phyloP scores from a whole-genome alignment of 257 asterid species.

The Nicotiana benthamiana region DNA sequence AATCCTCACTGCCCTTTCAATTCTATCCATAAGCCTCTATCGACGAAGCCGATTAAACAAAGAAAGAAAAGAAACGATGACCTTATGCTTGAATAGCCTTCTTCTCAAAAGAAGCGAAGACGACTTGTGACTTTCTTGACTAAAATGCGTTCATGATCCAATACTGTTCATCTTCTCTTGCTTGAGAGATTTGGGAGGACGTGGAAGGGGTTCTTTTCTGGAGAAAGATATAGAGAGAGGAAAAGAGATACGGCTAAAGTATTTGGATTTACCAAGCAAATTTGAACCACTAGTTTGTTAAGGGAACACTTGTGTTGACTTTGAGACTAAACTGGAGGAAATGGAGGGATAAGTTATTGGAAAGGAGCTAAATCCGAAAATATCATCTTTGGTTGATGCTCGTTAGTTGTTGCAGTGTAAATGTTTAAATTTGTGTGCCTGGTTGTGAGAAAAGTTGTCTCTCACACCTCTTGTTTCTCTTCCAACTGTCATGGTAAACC shows the following conservation, averaged over 20 bases:
- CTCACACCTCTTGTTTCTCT: background rate
- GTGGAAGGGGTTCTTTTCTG: background rate
- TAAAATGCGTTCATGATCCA: background rate
- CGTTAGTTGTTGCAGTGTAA: background rate
- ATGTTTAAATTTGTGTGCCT: background rate
- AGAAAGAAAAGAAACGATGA: no score
- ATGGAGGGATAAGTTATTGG: background rate
- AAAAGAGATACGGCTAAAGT: no score
- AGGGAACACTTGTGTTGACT: background rate
- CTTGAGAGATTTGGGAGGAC: no score
- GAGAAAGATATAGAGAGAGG: no score
- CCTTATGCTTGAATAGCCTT: no score
- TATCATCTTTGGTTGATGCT: background rate
- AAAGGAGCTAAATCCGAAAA: background rate
- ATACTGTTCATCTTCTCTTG: background rate
- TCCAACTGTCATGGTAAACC: background rate
- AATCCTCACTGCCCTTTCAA: no score
- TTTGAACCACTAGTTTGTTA: background rate
- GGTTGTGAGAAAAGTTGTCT: background rate
- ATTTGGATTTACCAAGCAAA: background rate
- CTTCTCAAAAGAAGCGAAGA: no score
- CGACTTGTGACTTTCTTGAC: background rate
- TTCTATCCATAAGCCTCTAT: no score
- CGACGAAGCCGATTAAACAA: no score
- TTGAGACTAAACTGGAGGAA: background rate